Base-by-base conservation (phyloP, 345 rosid species). In the Heritiera littoralis region DNA sequence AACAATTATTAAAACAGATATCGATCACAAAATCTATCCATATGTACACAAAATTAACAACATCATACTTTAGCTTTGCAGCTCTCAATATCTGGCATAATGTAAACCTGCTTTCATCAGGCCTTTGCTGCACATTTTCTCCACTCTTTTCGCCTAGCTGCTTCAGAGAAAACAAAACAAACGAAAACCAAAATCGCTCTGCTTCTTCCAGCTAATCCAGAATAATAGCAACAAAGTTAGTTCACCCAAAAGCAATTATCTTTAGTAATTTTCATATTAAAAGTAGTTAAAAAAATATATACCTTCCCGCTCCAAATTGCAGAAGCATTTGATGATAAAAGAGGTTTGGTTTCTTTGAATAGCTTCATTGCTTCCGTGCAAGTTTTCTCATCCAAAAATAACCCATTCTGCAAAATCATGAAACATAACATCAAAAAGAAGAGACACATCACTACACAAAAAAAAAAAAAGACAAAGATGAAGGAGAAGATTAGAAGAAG, bases 101-200 rank as follows among this genome's bases (percentile, higher is more conserved):
- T 56, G 87, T 89, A 66, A 92, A 86, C 59, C 87, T 86, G 70
- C 68, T 85, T 81, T 83, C 90, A 77, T 73, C 77, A 45, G 89
- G 60, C 54, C 78, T 86, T 65, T 77, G 80, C 28, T 45, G 85
- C 7, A 7, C 75, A 40, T 66, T 83, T 23, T 72, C 92, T 52
- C 80, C 83, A 43, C 76, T 86, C 85, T 77, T 89, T 84, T 89
- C 83, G 72, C 86, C 79, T 74, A 93, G 83, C 86, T 84, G 91
- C 83, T 86, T 91, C 52, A 90, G 87, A 1, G 94, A 90, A 69
- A 81, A 95, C 46, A 87, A 83, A 58, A 95, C 87, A 80, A 93
- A 93, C 0, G 98, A 93, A 84, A 88, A 91, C 97, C 96, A 93
- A 83, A 84, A 93, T 82, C 90, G 88, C 77, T 92, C 98, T 10